Evolutionary conservation across 2,329 filamentous ascomycete genomes (phyloP).

Genomic region (Hymenoscyphus infarciens): DNA sequence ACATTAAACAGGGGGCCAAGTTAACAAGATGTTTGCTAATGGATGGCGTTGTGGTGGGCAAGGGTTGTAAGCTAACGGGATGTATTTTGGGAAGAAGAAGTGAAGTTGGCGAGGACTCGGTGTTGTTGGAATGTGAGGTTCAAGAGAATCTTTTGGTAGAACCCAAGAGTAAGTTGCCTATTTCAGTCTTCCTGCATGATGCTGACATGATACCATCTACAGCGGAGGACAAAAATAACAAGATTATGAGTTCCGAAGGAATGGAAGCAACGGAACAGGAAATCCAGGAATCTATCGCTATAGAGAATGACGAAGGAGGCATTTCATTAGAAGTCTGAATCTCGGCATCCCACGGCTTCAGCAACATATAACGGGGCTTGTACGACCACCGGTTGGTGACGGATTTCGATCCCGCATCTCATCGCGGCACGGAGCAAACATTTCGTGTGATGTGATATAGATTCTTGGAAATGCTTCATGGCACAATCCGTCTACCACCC

Average conservation of each 20-base stretch:
- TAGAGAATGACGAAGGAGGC: slow-evolving; percentile 29
- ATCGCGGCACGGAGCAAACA: background rate
- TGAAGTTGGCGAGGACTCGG: slow-evolving; percentile 75
- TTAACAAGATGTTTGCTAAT: slow-evolving; percentile 86
- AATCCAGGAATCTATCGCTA: slow-evolving; percentile 17
- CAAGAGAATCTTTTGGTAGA: slow-evolving; percentile 87
- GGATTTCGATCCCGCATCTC: background rate
- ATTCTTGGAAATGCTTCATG: background rate
- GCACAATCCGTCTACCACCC: background rate
- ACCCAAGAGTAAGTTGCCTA: slow-evolving; percentile 59
- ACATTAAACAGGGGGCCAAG: slow-evolving; percentile 81
- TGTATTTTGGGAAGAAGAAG: slow-evolving; percentile 81
- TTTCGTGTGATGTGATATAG: background rate
- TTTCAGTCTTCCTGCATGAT: slow-evolving; percentile 9
- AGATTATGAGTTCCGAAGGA: slow-evolving; percentile 64
- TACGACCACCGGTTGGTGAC: background rate
- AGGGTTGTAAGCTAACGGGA: slow-evolving; percentile 78
- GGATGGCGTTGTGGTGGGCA: slow-evolving; percentile 84
- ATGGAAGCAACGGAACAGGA: slow-evolving; percentile 62
- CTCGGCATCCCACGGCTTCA: background rate
- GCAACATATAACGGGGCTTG: background rate
- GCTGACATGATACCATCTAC: slow-evolving; percentile 19
- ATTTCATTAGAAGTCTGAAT: background rate
- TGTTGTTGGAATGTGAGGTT: slow-evolving; percentile 86
- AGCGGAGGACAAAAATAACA: slow-evolving; percentile 66